Evolutionary conservation across 2,329 filamentous ascomycete genomes (phyloP), one percentile per base, ranked within the genome.

Genomic region (Chrysoporthe puriensis): DNA sequence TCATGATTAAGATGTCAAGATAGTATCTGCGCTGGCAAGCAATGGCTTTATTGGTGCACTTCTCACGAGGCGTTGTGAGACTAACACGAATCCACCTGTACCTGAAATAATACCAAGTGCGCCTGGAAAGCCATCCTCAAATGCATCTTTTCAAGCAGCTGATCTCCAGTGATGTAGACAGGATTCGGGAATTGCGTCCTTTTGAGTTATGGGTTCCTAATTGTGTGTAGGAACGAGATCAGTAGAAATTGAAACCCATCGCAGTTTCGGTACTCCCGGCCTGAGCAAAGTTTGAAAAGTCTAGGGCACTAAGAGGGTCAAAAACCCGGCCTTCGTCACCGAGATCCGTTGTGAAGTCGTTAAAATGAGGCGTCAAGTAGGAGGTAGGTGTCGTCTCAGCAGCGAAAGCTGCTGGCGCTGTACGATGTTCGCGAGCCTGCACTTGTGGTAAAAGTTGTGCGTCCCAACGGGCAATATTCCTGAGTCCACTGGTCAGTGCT

Each of bases 231-330:
- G 3, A n/a, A 14, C 2, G 32, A 14, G 34, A 3, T 69, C 44
- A 71, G 32, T 58, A 66, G 11, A 70, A 67, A 9, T 64, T 56
- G 36, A 71, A 70, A 13, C 66, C 63, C n/a, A 69, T 61, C 1
- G 62, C 54, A 65, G 67, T 71, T 26, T 72, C 70, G 18, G 56
- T 63, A 42, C 58, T 71, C 18, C 63, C 69, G 60, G 64, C 64
- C 64, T 72, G 68, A 7, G 69, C 71, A 56, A 72, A 72, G 26
- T 72, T 73, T 16, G 68, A 72, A n/a, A 73, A 72, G 46, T 71
- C 71, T 9, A 72, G 26, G 1, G 69, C 68, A 14, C 66, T 66
- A 18, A 72, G 70, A 57, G 71, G 71, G 32, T 72, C 71, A 18
- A 57, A 26, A 26, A 67, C 59, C 69, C 69, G 70, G 26, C 66